A percentile compares a stretch with the other conserved stretches of the same genome.
Evolutionary conservation across 176 grass and related monocot genomes (phyloP).

Genomic region (Tuctoria greenei): DNA sequence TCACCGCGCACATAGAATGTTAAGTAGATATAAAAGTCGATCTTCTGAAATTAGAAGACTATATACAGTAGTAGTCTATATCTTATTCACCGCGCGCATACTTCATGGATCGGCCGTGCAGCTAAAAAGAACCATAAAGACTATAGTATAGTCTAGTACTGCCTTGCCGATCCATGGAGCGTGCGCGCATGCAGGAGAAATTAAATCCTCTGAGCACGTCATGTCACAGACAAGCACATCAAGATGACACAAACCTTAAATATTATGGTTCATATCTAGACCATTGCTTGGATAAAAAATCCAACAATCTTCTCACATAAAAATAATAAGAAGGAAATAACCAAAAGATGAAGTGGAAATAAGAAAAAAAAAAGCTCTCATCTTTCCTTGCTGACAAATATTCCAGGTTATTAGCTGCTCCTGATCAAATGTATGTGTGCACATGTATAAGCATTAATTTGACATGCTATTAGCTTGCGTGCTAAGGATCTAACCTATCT

Average conservation of each 20-base stretch:
- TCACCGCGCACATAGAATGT: conserved; percentile 38
- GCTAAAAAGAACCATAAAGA: conserved; percentile 39
- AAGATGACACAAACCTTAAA: conserved; percentile 50
- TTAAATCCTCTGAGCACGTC: not conserved
- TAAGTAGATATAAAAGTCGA: too few relatives aligned
- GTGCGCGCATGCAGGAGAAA: conserved; percentile 6
- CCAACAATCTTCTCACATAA: conserved; percentile 46
- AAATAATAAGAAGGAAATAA: conserved; percentile 12
- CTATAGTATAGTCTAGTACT: too few relatives aligned
- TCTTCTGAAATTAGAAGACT: too few relatives aligned
- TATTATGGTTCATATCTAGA: conserved; percentile 64
- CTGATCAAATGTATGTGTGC: conserved; percentile 44
- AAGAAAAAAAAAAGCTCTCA: conserved; percentile 18
- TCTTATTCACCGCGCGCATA: too few relatives aligned
- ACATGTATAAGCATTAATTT: not conserved
- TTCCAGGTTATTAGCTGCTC: conserved; percentile 44
- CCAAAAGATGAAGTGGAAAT: conserved; percentile 30
- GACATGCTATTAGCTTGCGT: not conserved
- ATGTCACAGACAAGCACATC: conserved; percentile 39
- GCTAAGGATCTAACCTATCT: conserved; percentile 47
- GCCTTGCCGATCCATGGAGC: not conserved
- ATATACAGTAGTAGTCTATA: too few relatives aligned
- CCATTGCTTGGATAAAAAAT: conserved; percentile 49
- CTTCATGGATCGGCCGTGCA: too few relatives aligned
- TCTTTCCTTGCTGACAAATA: conserved; percentile 36